phyloP scores from a whole-genome alignment of 495 filamentous ascomycete genomes.

The Corynascus novoguineensis region DNA sequence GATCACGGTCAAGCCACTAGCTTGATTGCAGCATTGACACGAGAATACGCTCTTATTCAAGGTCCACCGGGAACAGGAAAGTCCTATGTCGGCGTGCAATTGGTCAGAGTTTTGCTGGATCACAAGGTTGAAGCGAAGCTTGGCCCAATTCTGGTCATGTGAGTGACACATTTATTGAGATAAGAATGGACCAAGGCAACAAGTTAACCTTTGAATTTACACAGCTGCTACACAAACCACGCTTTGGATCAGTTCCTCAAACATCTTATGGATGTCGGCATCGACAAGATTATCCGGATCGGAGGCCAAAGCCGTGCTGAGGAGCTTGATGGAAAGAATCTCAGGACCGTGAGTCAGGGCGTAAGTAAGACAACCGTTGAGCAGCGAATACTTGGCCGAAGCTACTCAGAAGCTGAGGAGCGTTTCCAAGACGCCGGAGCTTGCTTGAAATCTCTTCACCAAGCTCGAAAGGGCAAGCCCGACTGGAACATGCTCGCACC shows the following conservation, averaged over 20 bases:
- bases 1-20: constrained; percentile 46
- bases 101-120: constrained; percentile 55
- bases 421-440: not conserved
- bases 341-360: constrained; percentile 34
- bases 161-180: not conserved
- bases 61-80: constrained; percentile 83
- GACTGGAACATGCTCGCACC: not conserved
- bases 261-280: constrained; percentile 49
- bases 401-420: constrained; percentile 1
- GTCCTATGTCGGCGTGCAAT: constrained; percentile 52
- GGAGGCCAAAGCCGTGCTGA: constrained; percentile 62
- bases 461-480: not conserved
- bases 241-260: constrained; percentile 70
- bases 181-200: too few species aligned
- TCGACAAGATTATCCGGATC: constrained; percentile 62
- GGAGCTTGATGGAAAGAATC: constrained; percentile 42
- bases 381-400: constrained; percentile 6
- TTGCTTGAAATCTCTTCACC: not conserved
- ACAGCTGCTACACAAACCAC: constrained; percentile 63
- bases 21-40: constrained; percentile 51
- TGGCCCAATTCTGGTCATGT: constrained; percentile 57
- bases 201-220: not conserved
- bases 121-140: constrained; percentile 47
- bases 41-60: constrained; percentile 61
- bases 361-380: constrained; percentile 31